Conservation (phyloP, 495 filamentous ascomycete genomes). For the Neurospora sp. region DNA sequence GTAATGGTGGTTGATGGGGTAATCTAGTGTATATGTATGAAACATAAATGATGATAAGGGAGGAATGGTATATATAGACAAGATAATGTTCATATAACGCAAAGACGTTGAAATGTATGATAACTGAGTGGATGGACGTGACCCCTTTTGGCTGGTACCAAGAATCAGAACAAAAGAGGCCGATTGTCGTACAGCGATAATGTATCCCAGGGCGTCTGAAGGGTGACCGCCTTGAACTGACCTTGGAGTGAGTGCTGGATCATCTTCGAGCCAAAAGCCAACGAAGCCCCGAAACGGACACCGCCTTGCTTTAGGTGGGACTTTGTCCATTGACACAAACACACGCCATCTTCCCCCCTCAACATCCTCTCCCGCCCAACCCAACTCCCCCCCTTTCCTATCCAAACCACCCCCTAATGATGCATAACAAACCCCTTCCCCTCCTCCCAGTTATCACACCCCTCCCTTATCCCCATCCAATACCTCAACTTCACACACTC, state of each 20-base stretch:
- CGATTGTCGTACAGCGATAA: not conserved
- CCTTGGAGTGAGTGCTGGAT: not conserved
- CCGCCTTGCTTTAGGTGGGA: not conserved
- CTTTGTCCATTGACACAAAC: not conserved
- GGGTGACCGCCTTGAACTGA: not conserved
- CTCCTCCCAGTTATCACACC: conserved; percentile 70
- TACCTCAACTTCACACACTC: conserved; percentile 77
- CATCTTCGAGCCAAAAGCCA: not conserved
- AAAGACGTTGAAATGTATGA: not conserved
- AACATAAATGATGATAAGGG: not conserved
- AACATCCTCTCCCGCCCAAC: not conserved
- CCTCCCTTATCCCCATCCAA: conserved; percentile 83
- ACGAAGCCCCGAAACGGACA: not conserved
- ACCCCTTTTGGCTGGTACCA: not conserved
- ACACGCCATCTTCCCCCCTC: too few species aligned
- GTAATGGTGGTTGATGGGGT: not conserved
- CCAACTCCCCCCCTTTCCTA: not conserved
- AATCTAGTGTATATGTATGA: not conserved
- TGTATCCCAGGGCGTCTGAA: not conserved
- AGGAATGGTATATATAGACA: not conserved
- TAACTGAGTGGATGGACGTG: not conserved
- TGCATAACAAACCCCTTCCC: conserved; percentile 58
- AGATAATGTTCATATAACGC: not conserved
- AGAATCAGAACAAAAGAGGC: not conserved
- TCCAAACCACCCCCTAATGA: conserved; percentile 36